Evolutionary conservation across 2,329 filamentous ascomycete genomes (phyloP).

Genomic region (Sporothrix phasma): DNA sequence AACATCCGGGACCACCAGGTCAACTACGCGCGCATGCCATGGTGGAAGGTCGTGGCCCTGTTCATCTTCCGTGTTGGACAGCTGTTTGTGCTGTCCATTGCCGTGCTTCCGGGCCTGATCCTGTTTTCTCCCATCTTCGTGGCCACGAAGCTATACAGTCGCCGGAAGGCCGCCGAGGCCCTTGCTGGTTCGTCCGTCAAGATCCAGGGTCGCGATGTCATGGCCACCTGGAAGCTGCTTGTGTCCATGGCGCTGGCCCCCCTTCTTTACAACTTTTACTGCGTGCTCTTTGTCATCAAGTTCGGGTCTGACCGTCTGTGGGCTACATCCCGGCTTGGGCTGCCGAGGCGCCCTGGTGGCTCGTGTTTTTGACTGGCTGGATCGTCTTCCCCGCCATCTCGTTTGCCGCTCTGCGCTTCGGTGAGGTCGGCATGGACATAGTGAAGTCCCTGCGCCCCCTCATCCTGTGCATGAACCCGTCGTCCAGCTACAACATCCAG

Average conservation of each 20-base stretch:
- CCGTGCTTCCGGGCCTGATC: slow-evolving; percentile 74
- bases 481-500: slow-evolving; percentile 72
- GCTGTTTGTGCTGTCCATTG: slow-evolving; percentile 63
- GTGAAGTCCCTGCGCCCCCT: slow-evolving; percentile 87
- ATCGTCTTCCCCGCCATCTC: slow-evolving; percentile 79
- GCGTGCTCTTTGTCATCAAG: slow-evolving; percentile 61
- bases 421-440: slow-evolving; percentile 98
- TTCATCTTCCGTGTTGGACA: slow-evolving; percentile 74
- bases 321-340: slow-evolving; percentile 70
- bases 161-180: slow-evolving; percentile 71
- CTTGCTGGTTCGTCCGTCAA: slow-evolving; percentile 81
- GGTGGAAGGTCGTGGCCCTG: slow-evolving; percentile 62
- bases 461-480: slow-evolving; percentile 73
- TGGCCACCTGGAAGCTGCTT: slow-evolving; percentile 88
- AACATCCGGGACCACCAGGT: slow-evolving; percentile 92
- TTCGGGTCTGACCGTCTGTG: slow-evolving; percentile 72
- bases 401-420: slow-evolving; percentile 86
- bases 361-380: slow-evolving; percentile 58
- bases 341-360: slow-evolving; percentile 51
- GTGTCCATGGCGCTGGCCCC: slow-evolving; percentile 80
- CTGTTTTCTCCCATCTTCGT: slow-evolving; percentile 86
- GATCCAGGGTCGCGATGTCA: slow-evolving; percentile 77
- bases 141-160: slow-evolving; percentile 71
- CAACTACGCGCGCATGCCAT: slow-evolving; percentile 77
- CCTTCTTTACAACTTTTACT: slow-evolving; percentile 73